These are phyloP conservation scores for Vaccinium darrowii DNA, from an alignment of 148 eudicot genomes.

Conservation along the genomic window DNA sequence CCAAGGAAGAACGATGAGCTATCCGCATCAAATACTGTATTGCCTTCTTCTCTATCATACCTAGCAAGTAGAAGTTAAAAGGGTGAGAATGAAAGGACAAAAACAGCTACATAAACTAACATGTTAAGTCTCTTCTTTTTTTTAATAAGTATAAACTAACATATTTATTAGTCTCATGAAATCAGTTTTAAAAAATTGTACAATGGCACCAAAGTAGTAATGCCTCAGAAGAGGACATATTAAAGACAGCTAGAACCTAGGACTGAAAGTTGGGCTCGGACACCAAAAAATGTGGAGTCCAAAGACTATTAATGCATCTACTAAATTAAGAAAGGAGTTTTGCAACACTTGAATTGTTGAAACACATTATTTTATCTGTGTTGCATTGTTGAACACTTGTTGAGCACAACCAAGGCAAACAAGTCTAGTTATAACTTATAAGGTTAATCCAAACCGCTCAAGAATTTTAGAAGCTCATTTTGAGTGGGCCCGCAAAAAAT, in stretches of 20 bases:
- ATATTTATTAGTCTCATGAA: neutral
- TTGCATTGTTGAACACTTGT: neutral
- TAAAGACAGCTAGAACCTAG: neutral
- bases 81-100: constrained; percentile 12
- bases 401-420: neutral
- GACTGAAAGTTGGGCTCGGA: neutral
- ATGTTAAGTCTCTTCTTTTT: neutral
- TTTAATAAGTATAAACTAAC: neutral
- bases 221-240: constrained; percentile 3
- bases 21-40: constrained; percentile 63
- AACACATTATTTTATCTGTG: neutral
- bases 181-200: neutral
- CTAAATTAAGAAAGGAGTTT: constrained; percentile 8
- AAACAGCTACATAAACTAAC: constrained; percentile 1
- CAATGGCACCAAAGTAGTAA: neutral
- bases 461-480: too few relatives aligned
- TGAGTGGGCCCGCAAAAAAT: too few relatives aligned
- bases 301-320: neutral
- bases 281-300: neutral
- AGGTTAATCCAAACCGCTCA: too few relatives aligned
- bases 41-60: constrained; percentile 98
- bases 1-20: constrained; percentile 77
- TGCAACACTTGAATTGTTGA: neutral
- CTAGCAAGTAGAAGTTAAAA: constrained; percentile 29
- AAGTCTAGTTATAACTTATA: neutral